Conservation (phyloP, 2,329 filamentous ascomycete genomes). For the Claviceps monticola region DNA sequence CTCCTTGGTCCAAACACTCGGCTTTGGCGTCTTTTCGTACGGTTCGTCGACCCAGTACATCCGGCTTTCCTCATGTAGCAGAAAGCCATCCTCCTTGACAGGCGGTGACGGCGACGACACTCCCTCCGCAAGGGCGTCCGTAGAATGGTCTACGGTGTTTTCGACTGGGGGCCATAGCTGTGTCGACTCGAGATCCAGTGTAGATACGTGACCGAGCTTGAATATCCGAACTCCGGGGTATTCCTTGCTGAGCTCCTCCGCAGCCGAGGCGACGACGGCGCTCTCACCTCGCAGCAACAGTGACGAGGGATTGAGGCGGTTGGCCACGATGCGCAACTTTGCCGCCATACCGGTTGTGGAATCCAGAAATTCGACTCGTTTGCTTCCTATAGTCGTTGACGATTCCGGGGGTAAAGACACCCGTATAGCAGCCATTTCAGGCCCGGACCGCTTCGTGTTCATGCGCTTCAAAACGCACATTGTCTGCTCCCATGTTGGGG, state of each 20-base stretch:
- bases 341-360: slow-evolving; percentile 19
- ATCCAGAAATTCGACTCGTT: slow-evolving; percentile 21
- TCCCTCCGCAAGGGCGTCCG: slow-evolving; percentile 6
- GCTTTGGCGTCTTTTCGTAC: slow-evolving; percentile 26
- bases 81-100: slow-evolving; percentile 15
- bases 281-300: slow-evolving; percentile 20
- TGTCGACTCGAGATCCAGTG: slow-evolving; percentile 20
- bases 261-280: slow-evolving; percentile 18
- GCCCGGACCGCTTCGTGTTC: slow-evolving; percentile 20
- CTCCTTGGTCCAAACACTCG: slow-evolving; percentile 26
- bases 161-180: slow-evolving; percentile 23
- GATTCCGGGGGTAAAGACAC: slow-evolving; percentile 22
- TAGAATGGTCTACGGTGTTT: slow-evolving; percentile 10
- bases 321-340: slow-evolving; percentile 20
- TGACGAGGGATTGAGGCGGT: slow-evolving; percentile 17
- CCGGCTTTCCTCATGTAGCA: slow-evolving; percentile 21
- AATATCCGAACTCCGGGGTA: slow-evolving; percentile 20
- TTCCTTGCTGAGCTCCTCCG: slow-evolving; percentile 19
- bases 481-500: slow-evolving; percentile 26
- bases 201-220: slow-evolving; percentile 22
- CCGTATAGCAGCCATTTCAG: slow-evolving; percentile 22
- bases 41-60: slow-evolving; percentile 17
- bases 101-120: slow-evolving; percentile 10
- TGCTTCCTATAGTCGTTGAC: slow-evolving; percentile 20
- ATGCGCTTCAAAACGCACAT: slow-evolving; percentile 23